Percentiles rank a stretch among this genome's conserved stretches.
Evolutionary conservation across 352 stramenopile species (phyloP).

Genomic region (Ophiocytium majus): DNA sequence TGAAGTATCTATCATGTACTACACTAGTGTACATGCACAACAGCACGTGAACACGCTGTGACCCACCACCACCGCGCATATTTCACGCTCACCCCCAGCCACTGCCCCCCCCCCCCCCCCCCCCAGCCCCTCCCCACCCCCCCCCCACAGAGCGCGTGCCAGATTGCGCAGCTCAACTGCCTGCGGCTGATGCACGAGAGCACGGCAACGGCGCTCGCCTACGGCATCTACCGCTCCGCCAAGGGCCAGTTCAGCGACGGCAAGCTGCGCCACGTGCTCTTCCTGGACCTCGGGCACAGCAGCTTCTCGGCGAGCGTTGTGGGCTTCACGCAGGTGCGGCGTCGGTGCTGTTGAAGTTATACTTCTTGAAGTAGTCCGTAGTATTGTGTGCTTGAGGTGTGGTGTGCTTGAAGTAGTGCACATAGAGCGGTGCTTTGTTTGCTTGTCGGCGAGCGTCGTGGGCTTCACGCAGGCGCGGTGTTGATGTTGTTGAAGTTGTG

Average conservation of each 20-base stretch:
- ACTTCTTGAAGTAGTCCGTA: too few species aligned
- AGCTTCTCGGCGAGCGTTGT: conserved; percentile 67
- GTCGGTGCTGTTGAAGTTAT: background rate
- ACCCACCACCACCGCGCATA: too few species aligned
- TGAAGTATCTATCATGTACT: too few species aligned
- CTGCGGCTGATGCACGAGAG: conserved; percentile 96
- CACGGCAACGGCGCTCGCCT: conserved; percentile 88
- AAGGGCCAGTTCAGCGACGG: conserved; percentile 82
- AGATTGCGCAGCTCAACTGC: conserved; percentile 91
- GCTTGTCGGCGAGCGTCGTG: conserved; percentile 67
- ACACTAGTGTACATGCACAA: too few species aligned
- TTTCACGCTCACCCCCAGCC: too few species aligned
- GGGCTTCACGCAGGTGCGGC: conserved; percentile 66
- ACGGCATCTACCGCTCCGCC: conserved; percentile 93
- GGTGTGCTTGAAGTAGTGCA: too few species aligned
- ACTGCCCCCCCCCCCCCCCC: too few species aligned
- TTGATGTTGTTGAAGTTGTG: background rate
- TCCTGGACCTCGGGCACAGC: conserved; percentile 96
- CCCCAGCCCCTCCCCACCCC: too few species aligned
- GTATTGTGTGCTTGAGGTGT: too few species aligned
- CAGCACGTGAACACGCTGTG: too few species aligned
- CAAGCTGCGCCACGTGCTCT: conserved; percentile 83
- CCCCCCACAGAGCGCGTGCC: conserved; percentile 63
- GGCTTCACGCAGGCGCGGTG: conserved; percentile 64
- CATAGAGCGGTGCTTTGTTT: too few species aligned